Conservation (phyloP, 768 basidiomycete species). For the Cystobasidium ongulense region DNA sequence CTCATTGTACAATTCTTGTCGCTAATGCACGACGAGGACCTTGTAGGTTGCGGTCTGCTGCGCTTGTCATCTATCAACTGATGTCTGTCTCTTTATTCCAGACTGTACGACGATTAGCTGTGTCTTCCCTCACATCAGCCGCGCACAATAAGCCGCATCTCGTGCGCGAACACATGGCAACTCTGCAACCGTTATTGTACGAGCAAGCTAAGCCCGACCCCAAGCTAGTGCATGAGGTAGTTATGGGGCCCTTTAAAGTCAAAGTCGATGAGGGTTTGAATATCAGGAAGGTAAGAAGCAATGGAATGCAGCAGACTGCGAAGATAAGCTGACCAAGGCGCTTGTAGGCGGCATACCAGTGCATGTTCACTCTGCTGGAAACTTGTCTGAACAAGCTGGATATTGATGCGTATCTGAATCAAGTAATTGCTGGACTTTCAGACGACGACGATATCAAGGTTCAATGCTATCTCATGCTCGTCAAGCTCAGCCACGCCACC, state of each 20-base stretch:
- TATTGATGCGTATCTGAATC: slow-evolving; percentile 69
- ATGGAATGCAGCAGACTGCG: background rate
- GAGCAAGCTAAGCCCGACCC: slow-evolving; percentile 56
- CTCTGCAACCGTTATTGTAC: slow-evolving; percentile 73
- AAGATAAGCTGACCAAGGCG: background rate
- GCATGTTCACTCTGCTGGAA: slow-evolving; percentile 88
- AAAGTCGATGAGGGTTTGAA: slow-evolving; percentile 95
- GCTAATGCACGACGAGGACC: slow-evolving; percentile 75
- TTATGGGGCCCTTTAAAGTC: slow-evolving; percentile 96
- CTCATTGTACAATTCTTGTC: slow-evolving; percentile 80
- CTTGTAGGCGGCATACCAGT: slow-evolving; percentile 77
- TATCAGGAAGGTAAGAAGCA: slow-evolving; percentile 57
- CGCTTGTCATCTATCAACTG: background rate
- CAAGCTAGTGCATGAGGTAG: slow-evolving; percentile 74
- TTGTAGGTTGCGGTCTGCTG: slow-evolving; percentile 52
- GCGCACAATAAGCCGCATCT: slow-evolving; percentile 90
- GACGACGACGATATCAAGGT: slow-evolving; percentile 98
- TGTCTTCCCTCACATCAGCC: slow-evolving; percentile 86
- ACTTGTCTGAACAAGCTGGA: slow-evolving; percentile 84
- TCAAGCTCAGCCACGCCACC: slow-evolving; percentile 77
- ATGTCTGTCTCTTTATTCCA: slow-evolving; percentile 43
- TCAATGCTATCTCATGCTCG: slow-evolving; percentile 87
- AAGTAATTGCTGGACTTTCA: slow-evolving; percentile 69
- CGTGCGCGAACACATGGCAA: slow-evolving; percentile 69
- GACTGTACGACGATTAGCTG: slow-evolving; percentile 80